A percentile compares a stretch with the other conserved stretches of the same genome.
phyloP scores from a whole-genome alignment of 192 early-diverging fungal genomes.

The Podila verticillata region DNA sequence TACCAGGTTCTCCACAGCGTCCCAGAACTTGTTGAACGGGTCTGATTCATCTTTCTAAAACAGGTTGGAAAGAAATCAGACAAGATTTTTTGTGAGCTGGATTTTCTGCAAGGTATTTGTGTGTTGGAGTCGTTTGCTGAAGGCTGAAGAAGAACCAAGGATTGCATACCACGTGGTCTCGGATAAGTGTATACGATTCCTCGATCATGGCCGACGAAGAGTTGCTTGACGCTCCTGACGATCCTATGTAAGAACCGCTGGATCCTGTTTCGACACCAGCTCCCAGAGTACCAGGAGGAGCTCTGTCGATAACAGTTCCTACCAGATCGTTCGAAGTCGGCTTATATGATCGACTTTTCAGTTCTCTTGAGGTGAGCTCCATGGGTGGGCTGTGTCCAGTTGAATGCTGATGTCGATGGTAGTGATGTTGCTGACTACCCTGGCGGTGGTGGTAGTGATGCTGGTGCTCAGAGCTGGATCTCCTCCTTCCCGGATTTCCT shows the following conservation, averaged over 20 bases:
- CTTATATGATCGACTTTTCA: too few species aligned
- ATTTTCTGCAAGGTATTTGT: neutral
- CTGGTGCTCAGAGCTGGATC: neutral
- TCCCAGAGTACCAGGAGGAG: neutral
- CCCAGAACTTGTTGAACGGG: constrained; percentile 88
- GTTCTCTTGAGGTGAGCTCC: too few species aligned
- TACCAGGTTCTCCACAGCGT: constrained; percentile 76
- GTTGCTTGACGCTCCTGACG: constrained; percentile 28
- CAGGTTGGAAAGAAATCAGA: too few species aligned
- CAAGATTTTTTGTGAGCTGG: neutral
- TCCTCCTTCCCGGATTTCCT: neutral
- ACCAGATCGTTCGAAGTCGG: constrained; percentile 4
- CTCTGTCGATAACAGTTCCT: neutral
- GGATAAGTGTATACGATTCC: constrained; percentile 43
- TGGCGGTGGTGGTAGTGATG: neutral
- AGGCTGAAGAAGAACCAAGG: neutral
- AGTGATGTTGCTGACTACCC: neutral
- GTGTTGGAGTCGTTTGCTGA: neutral
- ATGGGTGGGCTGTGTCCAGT: too few species aligned
- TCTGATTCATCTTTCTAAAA: constrained; percentile 71
- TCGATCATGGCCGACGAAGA: constrained; percentile 46
- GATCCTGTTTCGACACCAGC: constrained; percentile 1
- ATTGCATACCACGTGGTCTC: constrained; percentile 25
- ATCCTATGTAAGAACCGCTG: constrained; percentile 11
- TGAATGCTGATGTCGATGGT: neutral